These are phyloP conservation scores for Hyphopichia buzzinii DNA, from an alignment of 1,139 yeast species.

Conservation along the genomic window DNA sequence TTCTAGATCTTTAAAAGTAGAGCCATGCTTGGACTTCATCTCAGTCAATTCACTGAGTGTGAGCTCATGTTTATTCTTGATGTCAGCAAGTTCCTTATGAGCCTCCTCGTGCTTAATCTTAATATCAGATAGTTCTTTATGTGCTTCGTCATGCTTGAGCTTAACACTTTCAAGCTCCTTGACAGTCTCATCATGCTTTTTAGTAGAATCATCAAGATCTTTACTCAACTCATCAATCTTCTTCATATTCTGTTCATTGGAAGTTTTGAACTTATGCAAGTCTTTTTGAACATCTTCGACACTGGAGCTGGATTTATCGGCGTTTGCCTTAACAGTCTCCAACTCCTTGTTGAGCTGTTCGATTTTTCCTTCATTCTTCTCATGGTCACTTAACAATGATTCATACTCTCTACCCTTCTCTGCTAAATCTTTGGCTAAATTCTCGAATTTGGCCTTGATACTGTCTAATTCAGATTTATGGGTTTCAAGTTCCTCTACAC, in stretches of 20 bases:
- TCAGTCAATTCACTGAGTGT: slow-evolving; percentile 6
- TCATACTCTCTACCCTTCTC: slow-evolving; percentile 2
- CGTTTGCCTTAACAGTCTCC: background rate
- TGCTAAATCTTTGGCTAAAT: background rate
- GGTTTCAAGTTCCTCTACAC: background rate
- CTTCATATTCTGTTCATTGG: slow-evolving; percentile 3
- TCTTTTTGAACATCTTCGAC: background rate
- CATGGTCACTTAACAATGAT: background rate
- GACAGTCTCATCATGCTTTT: background rate
- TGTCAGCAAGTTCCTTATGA: too few relatives aligned
- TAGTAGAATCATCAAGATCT: slow-evolving; percentile 5
- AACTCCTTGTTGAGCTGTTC: slow-evolving; percentile 7
- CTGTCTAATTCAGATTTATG: background rate
- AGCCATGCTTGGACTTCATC: background rate
- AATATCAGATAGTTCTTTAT: slow-evolving; percentile 5
- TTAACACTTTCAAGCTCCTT: background rate
- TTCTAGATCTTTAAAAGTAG: background rate
- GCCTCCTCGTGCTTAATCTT: slow-evolving; percentile 2
- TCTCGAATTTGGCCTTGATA: slow-evolving; percentile 1
- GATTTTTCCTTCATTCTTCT: background rate
- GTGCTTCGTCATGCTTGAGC: too few relatives aligned
- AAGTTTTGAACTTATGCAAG: slow-evolving; percentile 17
- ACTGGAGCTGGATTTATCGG: background rate
- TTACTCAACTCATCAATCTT: slow-evolving; percentile 5
- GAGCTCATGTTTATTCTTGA: too few relatives aligned